Conservation (phyloP, 2,329 filamentous ascomycete genomes). For the Aspergillus alliaceus region DNA sequence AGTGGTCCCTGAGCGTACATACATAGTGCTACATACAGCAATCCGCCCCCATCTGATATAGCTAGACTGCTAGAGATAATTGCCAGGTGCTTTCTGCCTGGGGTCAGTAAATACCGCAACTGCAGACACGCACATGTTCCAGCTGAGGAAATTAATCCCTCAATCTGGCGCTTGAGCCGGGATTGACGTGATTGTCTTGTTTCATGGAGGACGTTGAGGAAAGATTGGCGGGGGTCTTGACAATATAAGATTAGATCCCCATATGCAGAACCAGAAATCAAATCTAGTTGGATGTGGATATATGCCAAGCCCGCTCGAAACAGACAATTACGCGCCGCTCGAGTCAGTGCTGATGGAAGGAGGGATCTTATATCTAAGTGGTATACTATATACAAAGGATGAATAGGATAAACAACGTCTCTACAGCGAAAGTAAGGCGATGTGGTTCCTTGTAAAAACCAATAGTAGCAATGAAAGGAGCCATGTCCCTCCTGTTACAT, state of each 20-base stretch:
- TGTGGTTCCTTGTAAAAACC: neutral
- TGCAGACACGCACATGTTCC: neutral
- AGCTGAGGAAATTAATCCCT: neutral
- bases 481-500: neutral
- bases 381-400: neutral
- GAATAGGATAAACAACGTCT: neutral
- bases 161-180: neutral
- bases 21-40: no score
- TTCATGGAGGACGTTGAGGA: neutral
- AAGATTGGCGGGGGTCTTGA: neutral
- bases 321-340: neutral
- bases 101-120: neutral
- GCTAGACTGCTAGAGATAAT: neutral
- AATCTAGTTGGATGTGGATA: neutral
- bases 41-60: neutral
- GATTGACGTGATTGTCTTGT: neutral
- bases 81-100: no score
- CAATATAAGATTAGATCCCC: neutral
- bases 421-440: neutral
- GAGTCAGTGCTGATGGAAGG: neutral
- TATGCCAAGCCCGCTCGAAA: neutral
- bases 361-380: neutral
- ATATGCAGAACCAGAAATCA: constrained; percentile 1
- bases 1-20: neutral
- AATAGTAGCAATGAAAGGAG: neutral